Percentiles rank a stretch among this genome's conserved stretches.
phyloP scores from a whole-genome alignment of 306 rosid species.

The Begonia masoniana region DNA sequence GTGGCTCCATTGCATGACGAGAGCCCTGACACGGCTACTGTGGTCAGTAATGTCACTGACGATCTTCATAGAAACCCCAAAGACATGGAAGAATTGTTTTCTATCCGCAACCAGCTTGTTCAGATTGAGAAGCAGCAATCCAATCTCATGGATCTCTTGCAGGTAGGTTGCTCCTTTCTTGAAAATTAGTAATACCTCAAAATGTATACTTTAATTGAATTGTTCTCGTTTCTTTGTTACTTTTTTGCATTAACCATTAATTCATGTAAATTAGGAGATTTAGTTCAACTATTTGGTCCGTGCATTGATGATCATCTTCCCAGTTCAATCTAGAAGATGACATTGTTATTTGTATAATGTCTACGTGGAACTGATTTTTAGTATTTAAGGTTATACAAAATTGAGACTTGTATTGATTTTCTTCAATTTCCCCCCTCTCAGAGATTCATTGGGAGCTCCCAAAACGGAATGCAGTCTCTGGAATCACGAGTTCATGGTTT shows the following conservation, averaged over 20 bases:
- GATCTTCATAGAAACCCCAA: conserved; percentile 36
- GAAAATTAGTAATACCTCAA: no score
- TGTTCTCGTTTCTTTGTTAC: no score
- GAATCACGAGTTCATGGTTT: conserved; percentile 96
- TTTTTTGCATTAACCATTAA: no score
- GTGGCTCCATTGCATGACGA: conserved; percentile 10
- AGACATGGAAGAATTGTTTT: conserved; percentile 58
- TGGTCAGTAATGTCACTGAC: conserved; percentile 20
- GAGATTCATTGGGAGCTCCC: conserved; percentile 92
- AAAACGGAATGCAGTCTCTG: conserved; percentile 71
- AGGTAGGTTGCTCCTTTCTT: background rate
- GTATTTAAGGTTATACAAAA: no score
- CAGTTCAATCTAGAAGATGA: no score
- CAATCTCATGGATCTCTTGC: conserved; percentile 18
- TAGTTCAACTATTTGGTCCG: no score
- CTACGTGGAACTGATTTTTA: no score
- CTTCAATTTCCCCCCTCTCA: conserved; percentile 15
- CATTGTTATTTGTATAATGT: no score
- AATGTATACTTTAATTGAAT: no score
- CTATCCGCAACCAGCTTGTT: conserved; percentile 69
- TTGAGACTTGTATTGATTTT: background rate
- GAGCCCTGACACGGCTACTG: conserved; percentile 26
- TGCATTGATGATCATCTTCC: no score
- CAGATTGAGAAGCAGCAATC: conserved; percentile 97
- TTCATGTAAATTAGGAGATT: no score